A percentile compares a stretch with the other conserved stretches of the same genome.
phyloP scores from a whole-genome alignment of 202 grass and related monocot genomes.

The Zoysia matrella region DNA sequence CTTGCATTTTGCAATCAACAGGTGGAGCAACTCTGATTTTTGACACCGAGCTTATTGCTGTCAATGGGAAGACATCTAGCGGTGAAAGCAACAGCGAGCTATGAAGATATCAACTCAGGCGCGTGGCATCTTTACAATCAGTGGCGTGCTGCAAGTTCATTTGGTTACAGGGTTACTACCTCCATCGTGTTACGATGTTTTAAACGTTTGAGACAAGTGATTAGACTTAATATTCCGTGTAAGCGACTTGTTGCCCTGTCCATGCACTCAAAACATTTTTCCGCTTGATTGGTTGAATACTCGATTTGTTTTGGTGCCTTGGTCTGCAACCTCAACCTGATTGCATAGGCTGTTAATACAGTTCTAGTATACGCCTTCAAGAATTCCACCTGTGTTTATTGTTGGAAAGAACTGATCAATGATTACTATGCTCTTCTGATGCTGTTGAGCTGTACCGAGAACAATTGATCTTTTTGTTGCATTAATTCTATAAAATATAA shows the following conservation, averaged over 20 bases:
- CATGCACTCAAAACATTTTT: neutral
- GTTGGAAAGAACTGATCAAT: neutral
- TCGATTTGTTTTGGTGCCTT: neutral
- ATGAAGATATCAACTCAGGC: slow-evolving; percentile 12
- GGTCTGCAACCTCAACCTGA: neutral
- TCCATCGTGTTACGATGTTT: neutral
- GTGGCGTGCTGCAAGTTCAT: neutral
- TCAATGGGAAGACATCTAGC: slow-evolving; percentile 69
- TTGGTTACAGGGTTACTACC: neutral
- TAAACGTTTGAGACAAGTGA: neutral
- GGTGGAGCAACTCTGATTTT: slow-evolving; percentile 89
- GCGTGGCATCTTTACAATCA: neutral
- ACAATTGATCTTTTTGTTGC: neutral
- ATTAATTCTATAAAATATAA: no score
- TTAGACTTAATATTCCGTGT: neutral
- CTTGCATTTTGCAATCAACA: slow-evolving; percentile 31
- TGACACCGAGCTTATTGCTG: slow-evolving; percentile 83
- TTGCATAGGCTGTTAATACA: neutral
- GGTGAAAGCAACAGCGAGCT: slow-evolving; percentile 55
- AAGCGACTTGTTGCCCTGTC: neutral
- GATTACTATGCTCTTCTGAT: neutral
- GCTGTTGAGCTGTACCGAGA: neutral
- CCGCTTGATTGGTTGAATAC: neutral
- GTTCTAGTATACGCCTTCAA: neutral
- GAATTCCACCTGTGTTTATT: neutral